Base-by-base conservation (phyloP, 73 alveolate species). In the Paramecium octaurelia region DNA sequence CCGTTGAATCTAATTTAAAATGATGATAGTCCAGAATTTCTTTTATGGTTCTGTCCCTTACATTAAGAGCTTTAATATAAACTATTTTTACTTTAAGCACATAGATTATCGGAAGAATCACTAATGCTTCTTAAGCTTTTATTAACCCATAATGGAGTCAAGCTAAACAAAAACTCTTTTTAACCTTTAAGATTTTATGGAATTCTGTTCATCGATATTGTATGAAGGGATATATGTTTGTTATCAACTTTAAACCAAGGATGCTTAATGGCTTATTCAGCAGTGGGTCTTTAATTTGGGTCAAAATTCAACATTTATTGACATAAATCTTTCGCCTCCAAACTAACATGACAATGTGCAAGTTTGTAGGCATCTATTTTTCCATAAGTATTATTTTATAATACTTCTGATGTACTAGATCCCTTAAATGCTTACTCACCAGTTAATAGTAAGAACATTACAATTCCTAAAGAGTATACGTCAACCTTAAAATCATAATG, bases 391-490 rank as follows among this genome's bases (percentile, higher is more conserved):
- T 64, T 64, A 34, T 64, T 64, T 31, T 64, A 11, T 3, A 64
- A 8, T 0, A 64, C 29, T 24, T 34, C 46, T 27, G 9, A 31
- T 12, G 84, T 64, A 64, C 84, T 64, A 0, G 20, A 10, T 64
- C 84, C 84, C 9, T 64, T 34, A 64, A 64, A 11, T 23, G 84
- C 84, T 34, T 20, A 4, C 3, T 64, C 54, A 4, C 96, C 96
- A 57, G 96, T 93, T 58, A 86, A 85, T 93, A 96, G 86, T 93
- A 93, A 93, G 90, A 27, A 96, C 85, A 92, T 48, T 23, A 96
- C 92, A 44, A 96, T 90, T 11, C 98, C 98, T 44, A 94, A 44
- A 20, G 97, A 93, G 95, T 95, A 96, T 83, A 92, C 69, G 91
- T 96, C 98, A 36, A 96, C 95, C 59, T 93, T 29, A 20, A 46